Base-by-base conservation (phyloP, 371 early-diverging fungal genomes). In the Mortierella sp. region DNA sequence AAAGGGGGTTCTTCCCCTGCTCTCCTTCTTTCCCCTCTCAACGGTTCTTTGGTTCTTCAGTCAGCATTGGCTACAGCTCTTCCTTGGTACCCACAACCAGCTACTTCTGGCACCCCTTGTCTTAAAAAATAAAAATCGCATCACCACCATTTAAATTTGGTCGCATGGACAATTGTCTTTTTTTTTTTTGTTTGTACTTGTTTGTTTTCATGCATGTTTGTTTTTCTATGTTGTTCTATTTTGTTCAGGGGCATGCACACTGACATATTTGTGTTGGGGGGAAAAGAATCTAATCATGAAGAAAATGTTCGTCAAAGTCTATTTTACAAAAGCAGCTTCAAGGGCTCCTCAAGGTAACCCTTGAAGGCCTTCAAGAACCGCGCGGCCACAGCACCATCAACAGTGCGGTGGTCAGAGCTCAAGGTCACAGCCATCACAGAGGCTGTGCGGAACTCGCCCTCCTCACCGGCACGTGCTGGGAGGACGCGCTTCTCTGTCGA, bases 371-470 rank as follows among this genome's bases (percentile, higher is more conserved):
- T 93, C 84, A 99, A 91, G 96, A 97, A 99, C 90, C 94, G 92
- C 75, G 99, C 98, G 74, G 97, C 96, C 58, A 97, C 94, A 75
- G 99, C 99, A 72, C 99, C 99, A 87, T 99, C 99, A 43, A 99
- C 98, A 78, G 97, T 97, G 78, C 99, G 96, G 91, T 99, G 99
- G 85, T 99, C 99, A 79, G 94, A 94, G 90, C 96, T 96, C 80
- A 98, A 89, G 74, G 98, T 98, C 76, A 97, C 97, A 46, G 94
- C 94, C 95, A 98, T 95, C 74, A 94, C 90, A 75, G 94, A 91
- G 46, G 91, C 90, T 71, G 89, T 89, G 55, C 81, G 84, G 80
- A 77, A 58, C 58, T 88, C 79, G 48, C 82, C 82, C 54, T 88
- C 88, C 80, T 92, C 92, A 16, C n/a, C 60, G 81, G 97, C 97